A percentile compares a stretch with the other conserved stretches of the same genome.
These are phyloP conservation scores for Mucor saturninus DNA, from an alignment of 371 early-diverging fungal species.

Conservation along the genomic window DNA sequence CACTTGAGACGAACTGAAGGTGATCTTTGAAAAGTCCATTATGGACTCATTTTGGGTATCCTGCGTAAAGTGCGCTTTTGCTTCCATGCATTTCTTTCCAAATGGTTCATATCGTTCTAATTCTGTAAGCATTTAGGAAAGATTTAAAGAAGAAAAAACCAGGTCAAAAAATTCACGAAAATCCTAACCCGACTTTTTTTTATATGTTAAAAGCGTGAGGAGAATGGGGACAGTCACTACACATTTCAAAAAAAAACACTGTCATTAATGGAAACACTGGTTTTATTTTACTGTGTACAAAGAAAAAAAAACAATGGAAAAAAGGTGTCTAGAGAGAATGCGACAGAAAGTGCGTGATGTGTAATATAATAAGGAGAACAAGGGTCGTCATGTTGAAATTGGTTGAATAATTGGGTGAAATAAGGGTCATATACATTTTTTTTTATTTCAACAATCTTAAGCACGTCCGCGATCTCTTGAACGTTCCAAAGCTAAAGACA, in stretches of 20 bases:
- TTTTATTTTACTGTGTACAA: conserved; percentile 7
- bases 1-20: not conserved
- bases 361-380: not conserved
- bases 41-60: not conserved
- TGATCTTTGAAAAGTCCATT: conserved; percentile 16
- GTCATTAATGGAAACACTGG: not conserved
- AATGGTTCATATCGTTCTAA: conserved; percentile 22
- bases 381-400: not conserved
- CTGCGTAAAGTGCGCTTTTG: conserved; percentile 8
- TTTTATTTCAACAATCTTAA: conserved; percentile 10
- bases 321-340: not conserved
- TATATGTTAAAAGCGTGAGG: not conserved
- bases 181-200: not conserved
- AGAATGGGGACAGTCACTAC: conserved; percentile 12
- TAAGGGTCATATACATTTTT: not conserved
- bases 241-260: not conserved
- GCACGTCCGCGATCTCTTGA: conserved; percentile 38
- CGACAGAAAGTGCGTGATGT: not conserved
- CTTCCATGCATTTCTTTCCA: conserved; percentile 18
- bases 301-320: not conserved
- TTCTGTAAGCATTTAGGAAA: conserved; percentile 16
- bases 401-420: not conserved
- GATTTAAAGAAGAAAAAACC: not conserved
- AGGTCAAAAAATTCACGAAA: not conserved
- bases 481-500: conserved; percentile 31